phyloP scores from a whole-genome alignment of 2,329 filamentous ascomycete species.

The Pseudocercospora ulei region DNA sequence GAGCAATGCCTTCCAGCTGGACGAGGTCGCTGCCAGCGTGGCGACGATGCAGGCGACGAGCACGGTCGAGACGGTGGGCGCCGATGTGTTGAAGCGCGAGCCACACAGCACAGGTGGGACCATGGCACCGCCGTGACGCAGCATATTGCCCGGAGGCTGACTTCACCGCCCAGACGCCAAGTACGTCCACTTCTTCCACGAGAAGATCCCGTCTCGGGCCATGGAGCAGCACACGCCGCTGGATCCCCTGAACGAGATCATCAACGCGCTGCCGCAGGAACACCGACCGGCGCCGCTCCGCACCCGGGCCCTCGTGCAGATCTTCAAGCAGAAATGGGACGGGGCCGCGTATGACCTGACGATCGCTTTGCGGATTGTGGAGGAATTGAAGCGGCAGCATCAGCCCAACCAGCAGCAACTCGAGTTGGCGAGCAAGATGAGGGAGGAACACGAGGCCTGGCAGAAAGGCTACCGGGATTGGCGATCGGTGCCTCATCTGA shows the following conservation, averaged over 20 bases:
- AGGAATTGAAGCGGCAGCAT: constrained; percentile 38
- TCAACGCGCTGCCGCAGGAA: constrained; percentile 54
- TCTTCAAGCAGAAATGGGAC: constrained; percentile 64
- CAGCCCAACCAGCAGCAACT: constrained; percentile 43
- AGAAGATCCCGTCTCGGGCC: constrained; percentile 71
- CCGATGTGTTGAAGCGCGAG: constrained; percentile 60
- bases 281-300: constrained; percentile 57
- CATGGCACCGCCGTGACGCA: not conserved
- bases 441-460: constrained; percentile 33
- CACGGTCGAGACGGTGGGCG: constrained; percentile 65
- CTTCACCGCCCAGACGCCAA: constrained; percentile 51
- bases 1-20: constrained; percentile 64
- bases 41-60: constrained; percentile 74
- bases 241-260: constrained; percentile 56
- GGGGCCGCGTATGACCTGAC: constrained; percentile 63
- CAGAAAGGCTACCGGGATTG: constrained; percentile 39
- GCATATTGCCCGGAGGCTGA: constrained; percentile 9
- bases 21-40: constrained; percentile 75
- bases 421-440: constrained; percentile 44
- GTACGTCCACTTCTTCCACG: constrained; percentile 88
- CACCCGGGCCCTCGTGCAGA: constrained; percentile 62
- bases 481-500: constrained; percentile 45
- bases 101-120: constrained; percentile 44
- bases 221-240: constrained; percentile 63
- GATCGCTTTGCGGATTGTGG: constrained; percentile 51